A percentile compares a stretch with the other conserved stretches of the same genome.
phyloP scores from a whole-genome alignment of 768 basidiomycete species.

The Gautieria morchelliformis region DNA sequence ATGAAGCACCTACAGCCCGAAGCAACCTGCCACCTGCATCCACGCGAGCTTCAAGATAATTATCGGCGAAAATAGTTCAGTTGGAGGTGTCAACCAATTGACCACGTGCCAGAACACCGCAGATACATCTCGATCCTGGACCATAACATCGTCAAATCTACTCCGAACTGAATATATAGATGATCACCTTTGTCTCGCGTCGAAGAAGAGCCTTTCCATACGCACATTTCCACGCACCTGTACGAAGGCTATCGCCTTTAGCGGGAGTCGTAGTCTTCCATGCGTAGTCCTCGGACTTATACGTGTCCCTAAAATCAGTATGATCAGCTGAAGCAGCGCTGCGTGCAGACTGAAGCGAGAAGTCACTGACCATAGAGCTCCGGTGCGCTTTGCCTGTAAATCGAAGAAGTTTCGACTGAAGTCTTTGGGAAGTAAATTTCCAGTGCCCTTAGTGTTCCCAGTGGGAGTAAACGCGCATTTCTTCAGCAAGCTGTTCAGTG shows the following conservation, averaged over 20 bases:
- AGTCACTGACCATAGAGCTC: no score
- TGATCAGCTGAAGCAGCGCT: no score
- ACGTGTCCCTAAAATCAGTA: not conserved
- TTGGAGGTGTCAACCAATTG: not conserved
- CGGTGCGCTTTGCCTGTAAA: no score
- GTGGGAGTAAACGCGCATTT: no score
- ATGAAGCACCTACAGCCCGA: not conserved
- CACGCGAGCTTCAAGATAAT: constrained; percentile 2
- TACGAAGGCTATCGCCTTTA: not conserved
- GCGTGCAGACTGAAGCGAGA: no score
- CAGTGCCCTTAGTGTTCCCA: no score
- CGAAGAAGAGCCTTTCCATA: not conserved
- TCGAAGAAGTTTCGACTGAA: no score
- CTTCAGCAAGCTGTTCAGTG: no score
- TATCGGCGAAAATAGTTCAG: not conserved
- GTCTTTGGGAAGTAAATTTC: no score
- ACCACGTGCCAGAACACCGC: not conserved
- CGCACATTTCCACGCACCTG: not conserved
- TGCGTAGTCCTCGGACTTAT: not conserved
- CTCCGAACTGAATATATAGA: not conserved
- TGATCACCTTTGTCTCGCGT: not conserved
- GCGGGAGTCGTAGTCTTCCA: not conserved
- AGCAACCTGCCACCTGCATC: not conserved
- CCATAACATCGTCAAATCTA: not conserved
- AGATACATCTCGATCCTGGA: not conserved